Evolutionary conservation across 2,329 filamentous ascomycete species (phyloP).

Genomic region (Myriosclerotinia duriaeana): DNA sequence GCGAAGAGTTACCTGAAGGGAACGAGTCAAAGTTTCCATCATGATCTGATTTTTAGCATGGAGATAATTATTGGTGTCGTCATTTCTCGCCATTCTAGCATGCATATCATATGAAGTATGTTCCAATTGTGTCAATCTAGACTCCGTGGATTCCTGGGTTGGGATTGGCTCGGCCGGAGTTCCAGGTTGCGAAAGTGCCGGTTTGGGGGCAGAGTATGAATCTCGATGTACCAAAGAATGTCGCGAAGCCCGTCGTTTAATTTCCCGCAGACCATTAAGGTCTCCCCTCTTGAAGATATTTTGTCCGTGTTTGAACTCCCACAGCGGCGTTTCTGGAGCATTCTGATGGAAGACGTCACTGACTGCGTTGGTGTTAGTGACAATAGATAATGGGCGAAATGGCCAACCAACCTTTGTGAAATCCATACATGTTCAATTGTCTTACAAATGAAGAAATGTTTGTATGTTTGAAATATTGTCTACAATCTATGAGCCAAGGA

Average conservation of each 20-base stretch:
- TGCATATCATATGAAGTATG: conserved; percentile 80
- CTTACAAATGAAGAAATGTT: conserved; percentile 98
- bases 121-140: conserved; percentile 72
- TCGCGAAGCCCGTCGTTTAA: conserved; percentile 89
- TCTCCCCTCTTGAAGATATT: conserved; percentile 97
- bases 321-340: conserved; percentile 87
- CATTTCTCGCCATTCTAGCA: conserved; percentile 72
- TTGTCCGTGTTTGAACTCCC: conserved; percentile 98
- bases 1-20: conserved; percentile 57
- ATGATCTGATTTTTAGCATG: conserved; percentile 78
- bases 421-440: conserved; percentile 99
- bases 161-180: conserved; percentile 80
- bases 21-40: conserved; percentile 75
- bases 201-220: conserved; percentile 76
- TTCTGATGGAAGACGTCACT: conserved; percentile 98
- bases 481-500: conserved; percentile 43
- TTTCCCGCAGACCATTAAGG: conserved; percentile 85
- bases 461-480: conserved; percentile 98
- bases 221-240: conserved; percentile 93
- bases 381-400: conserved; percentile 30
- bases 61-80: conserved; percentile 78
- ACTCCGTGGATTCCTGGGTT: conserved; percentile 72
- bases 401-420: conserved; percentile 79
- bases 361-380: conserved; percentile 54
- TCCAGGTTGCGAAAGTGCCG: conserved; percentile 71